Evolutionary conservation across 139 green algal genomes (phyloP).

Genomic region (Edaphochlamys debaryana): DNA sequence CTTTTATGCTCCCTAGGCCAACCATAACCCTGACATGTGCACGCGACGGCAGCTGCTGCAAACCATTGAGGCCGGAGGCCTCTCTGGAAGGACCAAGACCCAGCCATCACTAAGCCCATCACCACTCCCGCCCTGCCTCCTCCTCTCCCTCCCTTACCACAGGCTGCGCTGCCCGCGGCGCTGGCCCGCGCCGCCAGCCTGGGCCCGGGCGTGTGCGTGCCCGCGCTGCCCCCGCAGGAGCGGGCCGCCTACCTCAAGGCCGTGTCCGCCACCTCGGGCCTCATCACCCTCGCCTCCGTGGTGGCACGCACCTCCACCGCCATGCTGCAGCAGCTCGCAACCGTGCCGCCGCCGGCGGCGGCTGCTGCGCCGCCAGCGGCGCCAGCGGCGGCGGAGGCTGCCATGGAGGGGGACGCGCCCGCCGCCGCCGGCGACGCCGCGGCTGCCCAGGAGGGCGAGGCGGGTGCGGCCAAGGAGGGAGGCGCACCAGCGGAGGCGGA

Average conservation of each 20-base stretch:
- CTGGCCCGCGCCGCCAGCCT: not conserved
- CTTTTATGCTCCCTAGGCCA: no score
- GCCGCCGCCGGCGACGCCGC: no score
- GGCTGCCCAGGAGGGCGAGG: no score
- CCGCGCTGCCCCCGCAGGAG: constrained; percentile 14
- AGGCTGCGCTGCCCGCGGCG: constrained; percentile 1
- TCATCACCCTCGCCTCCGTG: constrained; percentile 69
- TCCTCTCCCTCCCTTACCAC: no score
- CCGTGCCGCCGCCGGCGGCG: not conserved
- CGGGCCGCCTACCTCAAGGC: constrained; percentile 60
- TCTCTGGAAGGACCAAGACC: no score
- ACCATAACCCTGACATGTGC: no score
- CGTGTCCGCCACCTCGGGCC: constrained; percentile 64
- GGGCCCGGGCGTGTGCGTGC: constrained; percentile 33
- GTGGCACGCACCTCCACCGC: constrained; percentile 70
- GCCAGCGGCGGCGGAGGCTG: not conserved
- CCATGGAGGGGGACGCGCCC: not conserved
- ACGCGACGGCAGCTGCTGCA: no score
- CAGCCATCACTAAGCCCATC: no score
- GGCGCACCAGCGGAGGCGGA: not conserved
- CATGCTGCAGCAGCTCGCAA: constrained; percentile 64
- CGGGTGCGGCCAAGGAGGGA: not conserved
- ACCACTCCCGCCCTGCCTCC: no score
- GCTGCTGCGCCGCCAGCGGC: not conserved
- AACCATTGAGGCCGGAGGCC: no score